Conservation (phyloP, 306 rosid genomes). For the Alnus glutinosa region DNA sequence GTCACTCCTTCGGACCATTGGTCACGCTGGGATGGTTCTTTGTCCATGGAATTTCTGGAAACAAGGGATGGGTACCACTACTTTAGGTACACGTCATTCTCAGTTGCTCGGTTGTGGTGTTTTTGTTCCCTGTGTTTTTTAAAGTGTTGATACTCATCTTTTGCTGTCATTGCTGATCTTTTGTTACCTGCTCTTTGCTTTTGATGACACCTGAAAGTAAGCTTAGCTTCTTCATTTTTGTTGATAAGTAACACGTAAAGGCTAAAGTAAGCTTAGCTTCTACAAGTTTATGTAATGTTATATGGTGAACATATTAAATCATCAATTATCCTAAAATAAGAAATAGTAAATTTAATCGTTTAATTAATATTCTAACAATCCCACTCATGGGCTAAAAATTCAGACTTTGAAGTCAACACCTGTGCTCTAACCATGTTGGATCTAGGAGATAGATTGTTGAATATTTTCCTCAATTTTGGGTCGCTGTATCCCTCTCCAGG, state of each 20-base stretch:
- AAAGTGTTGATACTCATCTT: neutral
- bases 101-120: neutral
- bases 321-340: no score
- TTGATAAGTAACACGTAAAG: no score
- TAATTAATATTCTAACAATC: no score
- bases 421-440: no score
- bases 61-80: conserved; percentile 59
- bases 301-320: neutral
- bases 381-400: no score
- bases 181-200: neutral
- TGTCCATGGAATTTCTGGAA: conserved; percentile 78
- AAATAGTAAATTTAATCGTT: no score
- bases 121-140: neutral
- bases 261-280: neutral
- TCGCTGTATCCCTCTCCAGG: neutral
- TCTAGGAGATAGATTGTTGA: no score
- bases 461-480: neutral
- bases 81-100: conserved; percentile 55
- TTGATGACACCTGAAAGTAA: neutral
- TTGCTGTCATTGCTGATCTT: neutral
- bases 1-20: conserved; percentile 80
- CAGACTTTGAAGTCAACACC: no score
- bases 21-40: conserved; percentile 89
- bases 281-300: neutral
- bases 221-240: neutral